Evolutionary conservation across 2,329 filamentous ascomycete species (phyloP), one percentile per base, ranked within the genome.

Genomic region (Gremmenia infestans): DNA sequence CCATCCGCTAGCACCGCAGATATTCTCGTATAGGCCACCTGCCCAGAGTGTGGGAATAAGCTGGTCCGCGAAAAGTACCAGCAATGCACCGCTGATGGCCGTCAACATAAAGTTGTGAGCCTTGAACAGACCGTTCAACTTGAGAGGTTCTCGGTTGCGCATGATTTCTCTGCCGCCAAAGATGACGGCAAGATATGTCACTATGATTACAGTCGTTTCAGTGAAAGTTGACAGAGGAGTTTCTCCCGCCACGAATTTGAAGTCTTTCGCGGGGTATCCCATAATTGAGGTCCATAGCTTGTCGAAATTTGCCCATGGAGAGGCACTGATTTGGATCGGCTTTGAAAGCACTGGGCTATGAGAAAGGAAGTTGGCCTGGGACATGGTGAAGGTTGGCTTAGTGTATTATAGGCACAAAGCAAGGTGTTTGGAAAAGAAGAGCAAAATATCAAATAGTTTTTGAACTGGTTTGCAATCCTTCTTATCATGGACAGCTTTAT

Each of bases 1-100:
- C 91, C 92, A 97, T 64, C 92, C 92, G 66, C 92, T 91, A 2
- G 86, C 75, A 65, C 87, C 73, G 76, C 92, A 97, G 68, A 97
- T 95, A 65, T 89, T 80, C 69, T 88, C 86, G 79, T 96, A 97
- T 65, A 96, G 76, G 53, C 93, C 93, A 64, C 87, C 77, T 64
- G 87, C 83, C 49, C 52, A 61, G 23, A 67, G 52, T 15, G 60
- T 63, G 43, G 65, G 65, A 39, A 68, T 47, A 5, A 68, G 48
- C 42, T 67, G 63, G 36, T 67, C 65, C 9, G 62, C 46, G 46
- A 63, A 66, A 2, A 68, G 60, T 7, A 59, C 59, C 14, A 68
- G 58, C 9, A 68, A 47, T 22, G 48, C 39, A 23, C 52, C 65
- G 49, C 63, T 65, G 54, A 68, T 56, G 14, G 48, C 52, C 4